These are phyloP conservation scores for Nitzschia inconspicua DNA, from an alignment of 108 stramenopile species.

Conservation along the genomic window DNA sequence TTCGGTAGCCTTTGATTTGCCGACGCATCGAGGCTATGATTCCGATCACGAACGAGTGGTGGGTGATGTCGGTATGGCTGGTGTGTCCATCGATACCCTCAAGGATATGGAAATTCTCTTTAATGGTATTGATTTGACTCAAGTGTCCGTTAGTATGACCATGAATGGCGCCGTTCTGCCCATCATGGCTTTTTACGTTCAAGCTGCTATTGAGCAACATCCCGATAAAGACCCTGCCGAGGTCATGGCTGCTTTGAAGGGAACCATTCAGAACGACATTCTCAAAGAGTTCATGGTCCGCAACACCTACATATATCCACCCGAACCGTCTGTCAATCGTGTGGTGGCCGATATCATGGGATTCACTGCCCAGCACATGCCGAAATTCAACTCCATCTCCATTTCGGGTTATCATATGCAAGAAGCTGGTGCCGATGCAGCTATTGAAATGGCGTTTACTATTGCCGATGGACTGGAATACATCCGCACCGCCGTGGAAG, in stretches of 20 bases:
- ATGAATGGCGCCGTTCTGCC: slow-evolving; percentile 99
- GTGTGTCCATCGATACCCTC: slow-evolving; percentile 93
- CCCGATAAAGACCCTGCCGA: slow-evolving; percentile 34
- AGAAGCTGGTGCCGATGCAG: slow-evolving; percentile 97
- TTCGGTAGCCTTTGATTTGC: slow-evolving; percentile 95
- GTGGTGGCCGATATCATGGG: slow-evolving; percentile 94
- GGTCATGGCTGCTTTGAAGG: slow-evolving; percentile 61
- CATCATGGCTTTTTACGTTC: slow-evolving; percentile 92
- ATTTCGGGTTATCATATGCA: slow-evolving; percentile 99
- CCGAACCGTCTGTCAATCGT: slow-evolving; percentile 82
- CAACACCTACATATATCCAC: slow-evolving; percentile 97
- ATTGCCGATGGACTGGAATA: slow-evolving; percentile 96
- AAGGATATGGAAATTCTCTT: slow-evolving; percentile 97
- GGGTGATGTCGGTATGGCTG: slow-evolving; percentile 99
- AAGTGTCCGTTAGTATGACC: slow-evolving; percentile 94
- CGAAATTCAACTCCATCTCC: slow-evolving; percentile 94
- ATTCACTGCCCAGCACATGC: slow-evolving; percentile 92
- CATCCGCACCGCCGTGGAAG: slow-evolving; percentile 79
- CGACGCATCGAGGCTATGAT: slow-evolving; percentile 98
- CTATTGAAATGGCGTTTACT: slow-evolving; percentile 95
- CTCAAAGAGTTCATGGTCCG: slow-evolving; percentile 98
- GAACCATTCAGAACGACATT: slow-evolving; percentile 99
- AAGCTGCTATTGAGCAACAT: slow-evolving; percentile 83
- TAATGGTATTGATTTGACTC: slow-evolving; percentile 93
- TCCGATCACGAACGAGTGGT: slow-evolving; percentile 92